Percentiles rank a stretch among this genome's conserved stretches.
phyloP scores from a whole-genome alignment of 2,329 filamentous ascomycete genomes.

The Cercospora beticola region DNA sequence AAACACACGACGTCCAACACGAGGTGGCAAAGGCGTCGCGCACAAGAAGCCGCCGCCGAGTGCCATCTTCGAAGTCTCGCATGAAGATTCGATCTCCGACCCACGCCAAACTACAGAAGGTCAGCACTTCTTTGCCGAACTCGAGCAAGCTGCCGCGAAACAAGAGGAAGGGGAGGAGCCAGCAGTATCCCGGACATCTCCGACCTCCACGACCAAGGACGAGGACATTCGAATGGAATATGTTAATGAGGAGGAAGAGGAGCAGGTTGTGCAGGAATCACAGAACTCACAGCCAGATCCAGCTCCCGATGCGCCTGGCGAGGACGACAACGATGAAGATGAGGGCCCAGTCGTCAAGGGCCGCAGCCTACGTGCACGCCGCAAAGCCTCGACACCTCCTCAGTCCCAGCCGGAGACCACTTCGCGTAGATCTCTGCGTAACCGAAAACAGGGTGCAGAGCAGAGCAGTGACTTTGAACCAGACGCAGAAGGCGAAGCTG shows the following conservation, averaged over 20 bases:
- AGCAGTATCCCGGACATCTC: conserved; percentile 31
- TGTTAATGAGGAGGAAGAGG: conserved; percentile 41
- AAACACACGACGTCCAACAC: conserved; percentile 41
- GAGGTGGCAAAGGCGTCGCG: conserved; percentile 48
- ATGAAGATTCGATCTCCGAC: conserved; percentile 47
- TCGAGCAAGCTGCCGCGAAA: conserved; percentile 26
- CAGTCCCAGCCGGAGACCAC: conserved; percentile 37
- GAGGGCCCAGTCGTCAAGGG: conserved; percentile 53
- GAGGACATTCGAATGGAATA: conserved; percentile 35
- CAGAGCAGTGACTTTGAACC: conserved; percentile 66
- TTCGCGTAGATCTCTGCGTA: conserved; percentile 44
- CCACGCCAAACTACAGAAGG: conserved; percentile 35
- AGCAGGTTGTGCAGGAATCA: conserved; percentile 47
- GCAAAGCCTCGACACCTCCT: conserved; percentile 35
- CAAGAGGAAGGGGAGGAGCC: conserved; percentile 32
- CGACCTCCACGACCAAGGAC: conserved; percentile 38
- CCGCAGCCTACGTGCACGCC: conserved; percentile 38
- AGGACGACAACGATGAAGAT: conserved; percentile 58
- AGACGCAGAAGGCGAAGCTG: conserved; percentile 56
- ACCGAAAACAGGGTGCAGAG: conserved; percentile 47
- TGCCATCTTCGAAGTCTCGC: conserved; percentile 55
- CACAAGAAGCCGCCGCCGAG: conserved; percentile 49
- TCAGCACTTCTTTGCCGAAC: conserved; percentile 36
- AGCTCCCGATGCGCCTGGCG: not conserved
- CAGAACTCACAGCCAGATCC: conserved; percentile 25